Conservation (phyloP, 257 asterid genomes). For the Fraxinus cuspidata region DNA sequence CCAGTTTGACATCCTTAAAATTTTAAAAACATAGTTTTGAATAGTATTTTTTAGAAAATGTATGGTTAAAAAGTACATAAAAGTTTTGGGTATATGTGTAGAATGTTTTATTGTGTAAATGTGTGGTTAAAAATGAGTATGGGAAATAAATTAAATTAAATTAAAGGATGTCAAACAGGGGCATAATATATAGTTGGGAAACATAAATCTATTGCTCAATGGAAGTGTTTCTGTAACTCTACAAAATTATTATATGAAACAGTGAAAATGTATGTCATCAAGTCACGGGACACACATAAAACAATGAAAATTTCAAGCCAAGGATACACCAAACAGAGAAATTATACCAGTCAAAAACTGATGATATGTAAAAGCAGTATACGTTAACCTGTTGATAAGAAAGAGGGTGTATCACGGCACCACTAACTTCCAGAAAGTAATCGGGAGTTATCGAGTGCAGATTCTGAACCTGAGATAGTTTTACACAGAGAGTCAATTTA, state of each 20-base stretch:
- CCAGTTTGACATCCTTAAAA: too few relatives aligned
- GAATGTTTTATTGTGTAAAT: too few relatives aligned
- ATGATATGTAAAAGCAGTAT: slow-evolving; percentile 7
- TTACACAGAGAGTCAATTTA: slow-evolving; percentile 16
- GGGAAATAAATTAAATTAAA: too few relatives aligned
- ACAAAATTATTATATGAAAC: neutral
- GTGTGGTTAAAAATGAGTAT: too few relatives aligned
- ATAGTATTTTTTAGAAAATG: too few relatives aligned
- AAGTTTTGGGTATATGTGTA: too few relatives aligned
- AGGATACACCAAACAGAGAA: slow-evolving; percentile 11
- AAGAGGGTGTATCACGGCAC: slow-evolving; percentile 96
- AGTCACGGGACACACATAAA: slow-evolving; percentile 1
- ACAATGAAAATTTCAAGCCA: neutral
- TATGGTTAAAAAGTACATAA: too few relatives aligned
- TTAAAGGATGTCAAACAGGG: too few relatives aligned
- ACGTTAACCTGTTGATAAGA: slow-evolving; percentile 95
- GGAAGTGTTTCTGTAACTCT: slow-evolving; percentile 3
- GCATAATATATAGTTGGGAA: neutral
- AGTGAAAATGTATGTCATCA: neutral
- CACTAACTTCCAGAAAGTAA: slow-evolving; percentile 95
- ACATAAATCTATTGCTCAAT: neutral
- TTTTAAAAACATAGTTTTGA: too few relatives aligned
- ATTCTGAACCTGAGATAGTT: slow-evolving; percentile 87
- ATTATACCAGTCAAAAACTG: slow-evolving; percentile 8
- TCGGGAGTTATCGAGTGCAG: slow-evolving; percentile 88